Percentiles rank a stretch among this genome's conserved stretches.
Evolutionary conservation across 1,284 basidiomycete genomes (phyloP).

Genomic region (Ganoderma boninense): DNA sequence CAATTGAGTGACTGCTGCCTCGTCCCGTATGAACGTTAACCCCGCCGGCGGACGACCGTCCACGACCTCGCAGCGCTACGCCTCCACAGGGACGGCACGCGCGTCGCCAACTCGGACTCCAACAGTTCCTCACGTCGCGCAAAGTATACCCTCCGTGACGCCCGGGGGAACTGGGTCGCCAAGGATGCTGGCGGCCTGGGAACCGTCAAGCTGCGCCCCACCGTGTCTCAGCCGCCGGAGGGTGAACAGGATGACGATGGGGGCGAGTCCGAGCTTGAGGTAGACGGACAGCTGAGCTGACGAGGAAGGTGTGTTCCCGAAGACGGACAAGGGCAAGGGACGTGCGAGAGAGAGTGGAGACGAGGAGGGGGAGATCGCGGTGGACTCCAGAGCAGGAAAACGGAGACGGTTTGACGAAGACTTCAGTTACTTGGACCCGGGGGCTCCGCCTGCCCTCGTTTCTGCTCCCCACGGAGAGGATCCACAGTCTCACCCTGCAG

Average conservation of each 20-base stretch:
- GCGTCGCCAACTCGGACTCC: conserved; percentile 53
- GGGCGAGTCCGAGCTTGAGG: conserved; percentile 32
- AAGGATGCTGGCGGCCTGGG: conserved; percentile 44
- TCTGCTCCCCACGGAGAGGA: conserved; percentile 3
- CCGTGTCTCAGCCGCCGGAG: conserved; percentile 12
- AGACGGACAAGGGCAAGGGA: conserved; percentile 40
- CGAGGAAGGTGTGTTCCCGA: conserved; percentile 4
- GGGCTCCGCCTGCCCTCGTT: conserved; percentile 7
- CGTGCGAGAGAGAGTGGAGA: conserved; percentile 32
- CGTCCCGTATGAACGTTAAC: conserved; percentile 46
- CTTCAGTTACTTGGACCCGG: conserved; percentile 45
- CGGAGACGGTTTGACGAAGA: conserved; percentile 50
- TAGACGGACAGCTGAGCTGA: conserved; percentile 25
- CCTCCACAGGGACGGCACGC: conserved; percentile 65
- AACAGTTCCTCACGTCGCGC: conserved; percentile 39
- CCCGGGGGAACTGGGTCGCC: conserved; percentile 46
- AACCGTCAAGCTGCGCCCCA: conserved; percentile 38
- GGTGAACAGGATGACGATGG: conserved; percentile 22
- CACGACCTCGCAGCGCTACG: conserved; percentile 67
- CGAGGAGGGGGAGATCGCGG: conserved; percentile 11
- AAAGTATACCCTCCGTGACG: conserved; percentile 38
- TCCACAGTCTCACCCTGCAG: conserved; percentile 3
- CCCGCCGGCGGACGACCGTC: conserved; percentile 59
- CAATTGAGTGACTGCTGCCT: background rate
- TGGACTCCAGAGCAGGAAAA: conserved; percentile 44